Conservation (phyloP, 2,329 filamentous ascomycete species). For the Colletotrichum noveboracense region DNA sequence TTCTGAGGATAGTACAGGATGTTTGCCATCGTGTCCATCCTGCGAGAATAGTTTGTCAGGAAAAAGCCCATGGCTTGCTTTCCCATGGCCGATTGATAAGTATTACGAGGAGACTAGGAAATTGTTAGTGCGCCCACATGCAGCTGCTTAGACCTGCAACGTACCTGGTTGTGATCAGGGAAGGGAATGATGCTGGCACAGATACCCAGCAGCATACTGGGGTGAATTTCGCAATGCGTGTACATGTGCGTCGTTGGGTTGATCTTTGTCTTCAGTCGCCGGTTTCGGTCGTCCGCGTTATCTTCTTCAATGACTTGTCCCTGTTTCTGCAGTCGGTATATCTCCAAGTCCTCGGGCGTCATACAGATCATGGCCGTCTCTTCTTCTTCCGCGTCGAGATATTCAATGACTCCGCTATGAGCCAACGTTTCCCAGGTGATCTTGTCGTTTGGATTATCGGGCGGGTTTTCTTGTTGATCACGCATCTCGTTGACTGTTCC, state of each 20-base stretch:
- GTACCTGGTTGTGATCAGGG: conserved; percentile 93
- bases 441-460: conserved; percentile 63
- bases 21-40: conserved; percentile 99
- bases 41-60: conserved; percentile 93
- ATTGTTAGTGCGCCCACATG: conserved; percentile 32
- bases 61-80: conserved; percentile 99
- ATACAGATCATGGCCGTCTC: conserved; percentile 99
- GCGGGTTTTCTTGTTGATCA: conserved; percentile 73
- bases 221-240: conserved; percentile 99
- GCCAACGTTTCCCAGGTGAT: conserved; percentile 92
- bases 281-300: conserved; percentile 72
- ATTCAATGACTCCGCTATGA: conserved; percentile 86
- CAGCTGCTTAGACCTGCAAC: conserved; percentile 23
- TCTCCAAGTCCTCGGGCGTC: conserved; percentile 93
- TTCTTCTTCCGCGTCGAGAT: conserved; percentile 97
- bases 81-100: conserved; percentile 99
- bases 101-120: conserved; percentile 89
- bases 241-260: conserved; percentile 90
- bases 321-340: conserved; percentile 72
- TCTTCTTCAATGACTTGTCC: conserved; percentile 69
- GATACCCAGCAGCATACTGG: conserved; percentile 97
- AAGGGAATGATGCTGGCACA: conserved; percentile 99
- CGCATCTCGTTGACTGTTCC: conserved; percentile 77
- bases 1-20: conserved; percentile 99
- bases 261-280: conserved; percentile 85